A percentile compares a stretch with the other conserved stretches of the same genome.
phyloP scores from a whole-genome alignment of 441 rosid species.

The Gossypium davidsonii region DNA sequence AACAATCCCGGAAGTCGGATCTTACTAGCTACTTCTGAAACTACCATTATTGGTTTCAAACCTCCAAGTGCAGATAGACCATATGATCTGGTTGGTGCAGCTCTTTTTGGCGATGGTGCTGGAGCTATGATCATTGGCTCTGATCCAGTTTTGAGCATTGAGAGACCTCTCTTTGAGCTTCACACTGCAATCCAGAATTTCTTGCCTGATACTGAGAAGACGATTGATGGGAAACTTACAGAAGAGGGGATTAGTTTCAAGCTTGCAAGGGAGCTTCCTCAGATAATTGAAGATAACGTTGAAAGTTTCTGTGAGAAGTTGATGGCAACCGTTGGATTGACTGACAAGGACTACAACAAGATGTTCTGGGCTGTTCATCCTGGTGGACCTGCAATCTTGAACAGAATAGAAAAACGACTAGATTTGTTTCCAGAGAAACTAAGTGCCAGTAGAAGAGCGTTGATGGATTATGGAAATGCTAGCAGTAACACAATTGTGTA shows the following conservation, averaged over 20 bases:
- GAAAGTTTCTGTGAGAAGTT: constrained; percentile 68
- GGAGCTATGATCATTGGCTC: constrained; percentile 82
- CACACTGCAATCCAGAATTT: constrained; percentile 81
- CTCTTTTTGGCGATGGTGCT: constrained; percentile 92
- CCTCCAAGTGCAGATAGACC: constrained; percentile 85
- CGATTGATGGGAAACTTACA: constrained; percentile 71
- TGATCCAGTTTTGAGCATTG: constrained; percentile 43
- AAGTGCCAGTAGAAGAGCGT: constrained; percentile 72
- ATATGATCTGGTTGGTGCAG: constrained; percentile 89
- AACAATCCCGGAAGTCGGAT: constrained; percentile 87
- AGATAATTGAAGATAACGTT: constrained; percentile 79
- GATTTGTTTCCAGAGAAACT: constrained; percentile 65
- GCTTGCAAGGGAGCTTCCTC: constrained; percentile 83
- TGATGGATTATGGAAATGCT: constrained; percentile 89
- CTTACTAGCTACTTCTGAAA: constrained; percentile 81
- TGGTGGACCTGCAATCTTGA: constrained; percentile 92
- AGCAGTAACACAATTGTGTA: constrained; percentile 89
- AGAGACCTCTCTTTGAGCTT: constrained; percentile 83
- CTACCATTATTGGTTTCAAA: constrained; percentile 86
- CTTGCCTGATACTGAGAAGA: constrained; percentile 72
- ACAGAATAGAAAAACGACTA: constrained; percentile 69
- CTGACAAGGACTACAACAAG: constrained; percentile 50
- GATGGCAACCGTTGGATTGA: constrained; percentile 36
- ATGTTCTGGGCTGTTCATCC: constrained; percentile 98
- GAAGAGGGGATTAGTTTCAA: constrained; percentile 89